Evolutionary conservation across 2,329 filamentous ascomycete genomes (phyloP).

Genomic region (Phialemonium atrogriseum): DNA sequence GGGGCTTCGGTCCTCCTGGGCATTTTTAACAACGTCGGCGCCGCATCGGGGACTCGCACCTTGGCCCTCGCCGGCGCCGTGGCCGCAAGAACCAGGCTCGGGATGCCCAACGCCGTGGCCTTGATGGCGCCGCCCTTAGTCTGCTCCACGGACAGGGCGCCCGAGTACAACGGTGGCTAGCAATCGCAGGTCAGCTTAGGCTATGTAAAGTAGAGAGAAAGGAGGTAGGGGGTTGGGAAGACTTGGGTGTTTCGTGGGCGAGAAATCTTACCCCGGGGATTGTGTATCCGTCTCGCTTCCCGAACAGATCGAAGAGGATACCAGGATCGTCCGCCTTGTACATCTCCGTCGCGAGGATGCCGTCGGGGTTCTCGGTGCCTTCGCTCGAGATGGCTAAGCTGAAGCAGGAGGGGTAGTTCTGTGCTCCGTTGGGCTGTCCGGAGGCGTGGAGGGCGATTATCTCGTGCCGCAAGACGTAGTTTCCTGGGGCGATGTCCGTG

Average conservation of each 20-base stretch:
- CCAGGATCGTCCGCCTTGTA: conserved; percentile 11
- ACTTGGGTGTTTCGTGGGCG: too few species aligned
- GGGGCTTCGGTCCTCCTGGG: background rate
- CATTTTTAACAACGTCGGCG: conserved; percentile 1
- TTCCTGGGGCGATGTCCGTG: conserved; percentile 32
- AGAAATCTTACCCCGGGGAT: conserved; percentile 10
- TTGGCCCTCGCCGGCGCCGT: conserved; percentile 2
- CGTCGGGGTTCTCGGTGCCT: conserved; percentile 9
- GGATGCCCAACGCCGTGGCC: conserved; percentile 16
- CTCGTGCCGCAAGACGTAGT: conserved; percentile 44
- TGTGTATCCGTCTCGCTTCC: conserved; percentile 7
- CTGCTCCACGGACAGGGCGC: conserved; percentile 16
- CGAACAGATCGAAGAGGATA: conserved; percentile 11
- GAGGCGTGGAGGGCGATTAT: conserved; percentile 27
- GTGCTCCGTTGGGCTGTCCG: conserved; percentile 11
- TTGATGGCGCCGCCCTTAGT: conserved; percentile 15
- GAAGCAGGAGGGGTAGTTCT: conserved; percentile 13
- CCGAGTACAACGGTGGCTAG: conserved; percentile 18
- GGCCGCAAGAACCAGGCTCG: conserved; percentile 11
- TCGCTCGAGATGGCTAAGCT: conserved; percentile 8
- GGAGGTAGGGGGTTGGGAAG: background rate
- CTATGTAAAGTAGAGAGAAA: background rate
- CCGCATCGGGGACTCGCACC: background rate
- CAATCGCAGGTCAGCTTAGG: background rate
- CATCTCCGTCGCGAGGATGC: conserved; percentile 7